Base-by-base conservation (phyloP, 257 asterid genomes). In the Nicotiana obtusifolia region DNA sequence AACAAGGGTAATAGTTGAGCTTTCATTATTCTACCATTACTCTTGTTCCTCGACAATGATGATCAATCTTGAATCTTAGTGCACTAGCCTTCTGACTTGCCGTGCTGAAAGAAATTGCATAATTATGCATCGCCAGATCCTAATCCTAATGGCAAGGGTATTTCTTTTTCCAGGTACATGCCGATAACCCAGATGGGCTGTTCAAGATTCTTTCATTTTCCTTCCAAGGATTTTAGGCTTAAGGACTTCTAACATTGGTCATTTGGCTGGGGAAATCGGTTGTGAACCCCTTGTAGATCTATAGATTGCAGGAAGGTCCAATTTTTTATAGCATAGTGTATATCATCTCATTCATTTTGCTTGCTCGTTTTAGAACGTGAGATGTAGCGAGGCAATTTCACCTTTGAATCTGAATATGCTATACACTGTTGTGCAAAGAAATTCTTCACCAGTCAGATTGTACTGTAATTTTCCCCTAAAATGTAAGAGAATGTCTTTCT, bases 151-250 rank as follows among this genome's bases (percentile, higher is more conserved):
- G 14, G 24, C 61, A 13, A 44, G 57, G 3, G 24, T 14, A 7
- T 15, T 3, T 68, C 10, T 13, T 84, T 31, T 81, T 83, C 37
- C 92, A 95, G 99, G 99, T 95, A 49, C 99, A 95, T 64, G 99
- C 99, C 64, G 99, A 95, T 90, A 95, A 95, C 88, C 99, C 99
- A 52, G 98, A 95, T 59, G 99, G 99, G 81, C 91, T 95, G 33
- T 95, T 95, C 81, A 92, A 81, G 88, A 93, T 95, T 86, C 98
- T 95, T 80, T 94, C 97, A 1, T 91, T 88, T 93, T 94, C 98
- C 62, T 95, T 95, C 88, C 97, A 90, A 87, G 98, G 98, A 84
- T 90, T 90, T 83, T 95, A 91, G 79, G 26, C 35, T 49, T 5
- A 15, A 49, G 61, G 24, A 24, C n/a, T 47, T 47, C 79, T 20